Base-by-base conservation (phyloP, 108 stramenopile species). In the Fragilaria radians region DNA sequence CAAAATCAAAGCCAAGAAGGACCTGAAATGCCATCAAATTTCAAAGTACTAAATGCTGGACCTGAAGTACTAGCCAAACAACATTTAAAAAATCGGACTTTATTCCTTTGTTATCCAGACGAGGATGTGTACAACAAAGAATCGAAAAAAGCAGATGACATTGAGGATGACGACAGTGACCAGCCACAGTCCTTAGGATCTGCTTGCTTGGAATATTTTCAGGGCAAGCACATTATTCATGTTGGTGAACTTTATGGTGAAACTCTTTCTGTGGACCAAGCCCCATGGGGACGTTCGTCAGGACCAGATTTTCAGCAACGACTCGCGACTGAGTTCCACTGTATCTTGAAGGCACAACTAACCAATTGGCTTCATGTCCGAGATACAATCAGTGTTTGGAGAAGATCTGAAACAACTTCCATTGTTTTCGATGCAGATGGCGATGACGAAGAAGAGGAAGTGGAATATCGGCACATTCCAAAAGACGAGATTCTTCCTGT, bases 81-180 rank as follows among this genome's bases (percentile, higher is more conserved):
- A 5, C 17, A 46, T 23, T 53, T 36, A 4, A 24, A 26, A 32
- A 63, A 62, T 9, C 73, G 81, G 25, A 74, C 86, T 2, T 71
- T 94, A 18, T 88, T 94, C 48, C 60, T 94, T 29, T 94, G 93
- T 57, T 94, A 91, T 76, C 88, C 89, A 48, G 93, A 94, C 50
- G 89, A 91, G 79, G 80, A 86, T 29, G 46, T 62, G 28, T 33
- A 49, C 34, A 57, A 46, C 45, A 52, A 45, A 17, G 28, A 52
- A 26, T 30, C 3, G 5, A 24, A 54, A 62, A 45, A 42, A 74
- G n/a, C 47, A 72, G 53, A 46, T 48, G 18, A 33, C 46, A 61
- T n/a, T 28, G 54, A 70, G 21, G 51, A 49, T 42, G 63, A 46
- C 45, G 60, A 45, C 28, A 22, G 57, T n/a, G 47, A 9, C 18